Evolutionary conservation across 2,329 filamentous ascomycete genomes (phyloP).

Genomic region (Coniella vitis): DNA sequence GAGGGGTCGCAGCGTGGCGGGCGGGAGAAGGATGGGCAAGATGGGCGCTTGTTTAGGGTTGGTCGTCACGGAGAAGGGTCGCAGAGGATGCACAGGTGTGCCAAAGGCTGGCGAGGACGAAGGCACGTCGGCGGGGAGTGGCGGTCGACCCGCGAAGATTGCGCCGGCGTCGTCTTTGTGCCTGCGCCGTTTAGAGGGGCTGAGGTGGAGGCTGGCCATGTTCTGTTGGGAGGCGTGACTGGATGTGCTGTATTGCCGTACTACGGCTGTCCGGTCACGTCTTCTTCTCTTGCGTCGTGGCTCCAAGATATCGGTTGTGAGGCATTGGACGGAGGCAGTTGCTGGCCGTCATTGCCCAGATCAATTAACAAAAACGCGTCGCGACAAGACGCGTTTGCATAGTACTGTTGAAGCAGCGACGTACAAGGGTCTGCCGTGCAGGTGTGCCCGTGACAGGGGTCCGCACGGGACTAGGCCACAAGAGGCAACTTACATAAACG

Average conservation of each 20-base stretch:
- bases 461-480: not conserved
- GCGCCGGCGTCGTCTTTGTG: slow-evolving; percentile 16
- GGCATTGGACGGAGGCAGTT: slow-evolving; percentile 1
- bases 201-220: slow-evolving; percentile 19
- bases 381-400: not conserved
- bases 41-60: slow-evolving; percentile 51
- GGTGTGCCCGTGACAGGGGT: not conserved
- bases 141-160: slow-evolving; percentile 15
- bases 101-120: slow-evolving; percentile 89
- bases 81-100: slow-evolving; percentile 75
- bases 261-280: too few species aligned
- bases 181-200: slow-evolving; percentile 22
- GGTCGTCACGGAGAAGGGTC: slow-evolving; percentile 49
- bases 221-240: not conserved
- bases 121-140: slow-evolving; percentile 55
- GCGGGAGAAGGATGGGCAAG: slow-evolving; percentile 82
- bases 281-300: too few species aligned
- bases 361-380: slow-evolving; percentile 23
- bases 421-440: not conserved
- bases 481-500: slow-evolving; percentile 1
- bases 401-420: not conserved
- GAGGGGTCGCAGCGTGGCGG: slow-evolving; percentile 77
- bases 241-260: too few species aligned
- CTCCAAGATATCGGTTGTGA: too few species aligned
- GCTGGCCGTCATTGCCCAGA: not conserved